Base-by-base conservation (phyloP, 345 rosid genomes). In the Cardiospermum halicacabum region DNA sequence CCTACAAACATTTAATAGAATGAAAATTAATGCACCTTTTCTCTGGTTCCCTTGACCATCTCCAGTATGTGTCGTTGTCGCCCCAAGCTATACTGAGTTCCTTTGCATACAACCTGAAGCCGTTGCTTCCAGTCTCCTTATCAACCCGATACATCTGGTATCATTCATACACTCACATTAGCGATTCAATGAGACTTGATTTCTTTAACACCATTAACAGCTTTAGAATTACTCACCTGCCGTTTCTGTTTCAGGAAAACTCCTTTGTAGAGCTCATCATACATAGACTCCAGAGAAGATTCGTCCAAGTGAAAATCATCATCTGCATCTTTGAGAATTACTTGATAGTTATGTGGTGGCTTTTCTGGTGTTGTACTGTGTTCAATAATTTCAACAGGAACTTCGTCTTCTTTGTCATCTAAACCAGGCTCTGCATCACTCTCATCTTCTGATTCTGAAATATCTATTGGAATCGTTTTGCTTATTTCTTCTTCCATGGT, bases 71-170 rank as follows among this genome's bases (percentile, higher is more conserved):
- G 18, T 28, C 3, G 40, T 82, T 62, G 19, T 83, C 89, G 27
- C 82, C 76, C 89, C 97, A 88, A 31, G 78, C 83, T 68, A 88
- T 86, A 8, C 69, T 64, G 57, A 86, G 79, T 39, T 60, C 75
- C 70, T 80, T 79, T 45, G 93, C 82, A 73, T 64, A 83, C 77
- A 88, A 19, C 81, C 80, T 79, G 78, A 87, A 81, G 78, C 88
- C 75, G 70, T 82, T 86, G 66, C 54, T 66, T 57, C 79, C 78
- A 30, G 64, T 61, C 43, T 65, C 62, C 78, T 78, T 75, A 21
- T 89, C 87, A 40, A 84, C 76, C 90, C 83, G 71, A 26, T 77
- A 78, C 64, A 80, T 81, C 76, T 84, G n/a, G 77, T 78, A 63
- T 56, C 48, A 25, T 15, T 16, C n/a, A n/a, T n/a, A 51, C 6